Conservation (phyloP, 2,329 filamentous ascomycete species). For the Microascus cirrosus region DNA sequence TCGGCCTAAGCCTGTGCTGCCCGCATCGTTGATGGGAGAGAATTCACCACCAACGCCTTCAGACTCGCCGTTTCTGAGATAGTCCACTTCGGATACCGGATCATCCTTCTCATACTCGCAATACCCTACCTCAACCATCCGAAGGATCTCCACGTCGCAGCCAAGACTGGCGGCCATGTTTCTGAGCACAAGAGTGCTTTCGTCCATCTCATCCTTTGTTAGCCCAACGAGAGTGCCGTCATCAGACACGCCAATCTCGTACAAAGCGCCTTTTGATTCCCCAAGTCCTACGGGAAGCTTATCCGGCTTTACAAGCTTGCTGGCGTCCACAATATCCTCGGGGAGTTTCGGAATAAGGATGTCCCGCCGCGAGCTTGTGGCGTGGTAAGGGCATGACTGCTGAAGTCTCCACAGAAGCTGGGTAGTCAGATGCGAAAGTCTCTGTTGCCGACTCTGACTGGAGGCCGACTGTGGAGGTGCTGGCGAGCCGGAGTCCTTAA, state of each 20-base stretch:
- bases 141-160: conserved; percentile 70
- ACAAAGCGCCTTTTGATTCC: conserved; percentile 84
- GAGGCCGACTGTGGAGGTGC: conserved; percentile 30
- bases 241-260: conserved; percentile 93
- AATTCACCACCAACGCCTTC: conserved; percentile 12
- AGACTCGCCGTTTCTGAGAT: conserved; percentile 61
- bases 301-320: conserved; percentile 33
- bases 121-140: conserved; percentile 73
- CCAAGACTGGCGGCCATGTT: conserved; percentile 90
- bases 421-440: conserved; percentile 84
- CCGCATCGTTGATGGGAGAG: background rate
- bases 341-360: conserved; percentile 67
- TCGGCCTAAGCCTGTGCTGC: conserved; percentile 9
- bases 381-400: conserved; percentile 86
- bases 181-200: conserved; percentile 74
- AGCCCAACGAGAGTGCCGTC: conserved; percentile 85
- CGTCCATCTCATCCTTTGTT: conserved; percentile 81
- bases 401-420: conserved; percentile 91
- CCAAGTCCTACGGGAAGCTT: conserved; percentile 70
- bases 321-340: conserved; percentile 41
- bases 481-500: conserved; percentile 12
- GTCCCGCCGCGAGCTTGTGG: conserved; percentile 63
- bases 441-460: conserved; percentile 65
- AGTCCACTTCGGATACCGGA: conserved; percentile 72
- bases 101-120: conserved; percentile 53